phyloP scores from a whole-genome alignment of 495 filamentous ascomycete species.

The Penicillium psychrofluorescens region DNA sequence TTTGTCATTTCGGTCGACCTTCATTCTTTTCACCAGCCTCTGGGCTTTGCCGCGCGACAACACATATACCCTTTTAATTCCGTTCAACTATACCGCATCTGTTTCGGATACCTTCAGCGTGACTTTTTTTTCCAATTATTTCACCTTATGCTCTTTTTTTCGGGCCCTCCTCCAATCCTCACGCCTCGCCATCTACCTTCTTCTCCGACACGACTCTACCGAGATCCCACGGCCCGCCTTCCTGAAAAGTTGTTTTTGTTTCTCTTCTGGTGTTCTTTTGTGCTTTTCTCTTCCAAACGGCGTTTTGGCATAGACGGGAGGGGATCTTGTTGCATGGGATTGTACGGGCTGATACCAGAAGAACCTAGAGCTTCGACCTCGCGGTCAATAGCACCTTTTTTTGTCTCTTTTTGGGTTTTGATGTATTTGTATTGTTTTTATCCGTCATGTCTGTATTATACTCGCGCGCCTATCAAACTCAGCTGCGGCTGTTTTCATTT shows the following conservation, averaged over 20 bases:
- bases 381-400: conserved; percentile 29
- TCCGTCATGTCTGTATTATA: conserved; percentile 15
- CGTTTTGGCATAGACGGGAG: conserved; percentile 40
- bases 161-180: conserved; percentile 5
- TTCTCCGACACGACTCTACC: conserved; percentile 21
- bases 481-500: no score
- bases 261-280: conserved; percentile 10
- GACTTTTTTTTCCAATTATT: conserved; percentile 8
- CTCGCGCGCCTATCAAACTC: not conserved
- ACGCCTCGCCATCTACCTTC: conserved; percentile 1
- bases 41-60: conserved; percentile 14
- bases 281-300: conserved; percentile 14
- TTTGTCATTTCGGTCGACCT: conserved; percentile 13
- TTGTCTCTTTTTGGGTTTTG: conserved; percentile 15
- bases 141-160: conserved; percentile 6
- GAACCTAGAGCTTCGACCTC: conserved; percentile 38
- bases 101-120: conserved; percentile 20
- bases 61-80: conserved; percentile 34
- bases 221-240: conserved; percentile 21
- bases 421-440: conserved; percentile 10
- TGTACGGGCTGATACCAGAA: conserved; percentile 41
- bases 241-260: conserved; percentile 24
- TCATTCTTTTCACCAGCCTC: conserved; percentile 13
- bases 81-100: conserved; percentile 12
- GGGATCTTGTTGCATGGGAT: conserved; percentile 29